Evolutionary conservation across 2,329 filamentous ascomycete species (phyloP).

Genomic region (Allantophomopsis lycopodina): DNA sequence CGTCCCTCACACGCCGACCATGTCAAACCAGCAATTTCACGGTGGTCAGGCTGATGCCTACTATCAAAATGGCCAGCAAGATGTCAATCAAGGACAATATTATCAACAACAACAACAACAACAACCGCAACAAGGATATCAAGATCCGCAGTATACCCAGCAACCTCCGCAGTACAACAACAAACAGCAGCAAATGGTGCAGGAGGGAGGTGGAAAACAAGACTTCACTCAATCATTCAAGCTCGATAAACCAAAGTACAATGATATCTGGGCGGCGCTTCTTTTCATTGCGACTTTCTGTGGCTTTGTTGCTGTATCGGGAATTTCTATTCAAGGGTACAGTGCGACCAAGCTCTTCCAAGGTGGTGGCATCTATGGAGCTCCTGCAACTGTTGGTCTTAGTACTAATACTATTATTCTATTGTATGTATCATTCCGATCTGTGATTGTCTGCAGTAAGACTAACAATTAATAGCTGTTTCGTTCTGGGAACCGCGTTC

Average conservation of each 20-base stretch:
- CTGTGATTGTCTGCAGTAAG: not conserved
- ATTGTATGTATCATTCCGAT: constrained; percentile 29
- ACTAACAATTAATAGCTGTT: constrained; percentile 26
- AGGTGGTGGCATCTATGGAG: constrained; percentile 62
- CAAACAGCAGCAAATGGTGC: constrained; percentile 1
- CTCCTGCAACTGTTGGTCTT: constrained; percentile 49
- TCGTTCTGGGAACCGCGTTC: constrained; percentile 61
- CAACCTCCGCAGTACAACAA: constrained; percentile 10
- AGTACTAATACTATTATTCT: constrained; percentile 77
- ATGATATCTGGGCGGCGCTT: constrained; percentile 81
- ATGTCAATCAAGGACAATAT: not conserved
- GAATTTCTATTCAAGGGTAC: constrained; percentile 63
- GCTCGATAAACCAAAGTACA: constrained; percentile 71
- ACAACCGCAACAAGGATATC: constrained; percentile 11
- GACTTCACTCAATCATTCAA: constrained; percentile 71
- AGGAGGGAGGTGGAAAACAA: constrained; percentile 5
- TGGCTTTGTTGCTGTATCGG: constrained; percentile 68
- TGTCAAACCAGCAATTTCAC: constrained; percentile 5
- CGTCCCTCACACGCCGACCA: too few species aligned
- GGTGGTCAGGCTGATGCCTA: constrained; percentile 12
- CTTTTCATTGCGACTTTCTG: constrained; percentile 58
- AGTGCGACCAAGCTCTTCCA: constrained; percentile 43
- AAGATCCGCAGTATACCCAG: constrained; percentile 5
- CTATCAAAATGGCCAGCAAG: constrained; percentile 8
- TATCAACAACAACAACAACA: constrained; percentile 6